Evolutionary conservation across 768 basidiomycete species (phyloP).

Genomic region (Flagelloscypha sp.): DNA sequence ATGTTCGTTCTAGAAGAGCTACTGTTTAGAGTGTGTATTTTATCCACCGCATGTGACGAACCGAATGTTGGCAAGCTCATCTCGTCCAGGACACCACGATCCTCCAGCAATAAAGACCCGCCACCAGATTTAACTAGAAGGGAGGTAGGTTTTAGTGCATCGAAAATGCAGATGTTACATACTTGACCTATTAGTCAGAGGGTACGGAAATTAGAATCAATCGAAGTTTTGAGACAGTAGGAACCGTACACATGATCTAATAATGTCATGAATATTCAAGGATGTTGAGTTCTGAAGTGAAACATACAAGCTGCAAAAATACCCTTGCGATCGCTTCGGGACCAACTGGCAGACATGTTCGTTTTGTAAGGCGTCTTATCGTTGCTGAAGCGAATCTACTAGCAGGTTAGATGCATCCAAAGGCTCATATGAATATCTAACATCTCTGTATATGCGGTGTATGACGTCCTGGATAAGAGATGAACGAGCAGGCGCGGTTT

Average conservation of each 20-base stretch:
- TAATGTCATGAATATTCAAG: slow-evolving; percentile 1
- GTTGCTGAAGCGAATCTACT: slow-evolving; percentile 84
- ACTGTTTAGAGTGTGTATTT: not conserved
- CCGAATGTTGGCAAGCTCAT: slow-evolving; percentile 74
- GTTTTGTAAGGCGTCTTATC: slow-evolving; percentile 96
- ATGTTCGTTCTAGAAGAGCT: slow-evolving; percentile 46
- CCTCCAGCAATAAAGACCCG: slow-evolving; percentile 69
- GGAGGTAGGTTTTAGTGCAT: not conserved
- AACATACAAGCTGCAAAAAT: slow-evolving; percentile 78
- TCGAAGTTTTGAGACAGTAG: slow-evolving; percentile 1
- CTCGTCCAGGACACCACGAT: slow-evolving; percentile 69
- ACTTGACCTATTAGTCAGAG: slow-evolving; percentile 19
- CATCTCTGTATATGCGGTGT: slow-evolving; percentile 91
- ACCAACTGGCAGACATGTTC: slow-evolving; percentile 74
- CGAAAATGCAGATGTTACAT: slow-evolving; percentile 6
- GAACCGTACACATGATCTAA: slow-evolving; percentile 58
- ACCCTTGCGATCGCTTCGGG: slow-evolving; percentile 84
- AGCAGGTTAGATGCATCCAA: too few relatives aligned
- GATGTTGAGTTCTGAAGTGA: slow-evolving; percentile 1
- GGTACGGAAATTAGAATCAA: not conserved
- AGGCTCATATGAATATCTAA: too few relatives aligned
- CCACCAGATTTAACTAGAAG: slow-evolving; percentile 54
- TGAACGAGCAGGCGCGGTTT: too few relatives aligned
- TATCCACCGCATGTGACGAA: slow-evolving; percentile 16
- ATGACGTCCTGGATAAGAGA: too few relatives aligned